These are phyloP conservation scores for Oxytropis ochrocephala DNA, from an alignment of 306 rosid species.

Conservation along the genomic window DNA sequence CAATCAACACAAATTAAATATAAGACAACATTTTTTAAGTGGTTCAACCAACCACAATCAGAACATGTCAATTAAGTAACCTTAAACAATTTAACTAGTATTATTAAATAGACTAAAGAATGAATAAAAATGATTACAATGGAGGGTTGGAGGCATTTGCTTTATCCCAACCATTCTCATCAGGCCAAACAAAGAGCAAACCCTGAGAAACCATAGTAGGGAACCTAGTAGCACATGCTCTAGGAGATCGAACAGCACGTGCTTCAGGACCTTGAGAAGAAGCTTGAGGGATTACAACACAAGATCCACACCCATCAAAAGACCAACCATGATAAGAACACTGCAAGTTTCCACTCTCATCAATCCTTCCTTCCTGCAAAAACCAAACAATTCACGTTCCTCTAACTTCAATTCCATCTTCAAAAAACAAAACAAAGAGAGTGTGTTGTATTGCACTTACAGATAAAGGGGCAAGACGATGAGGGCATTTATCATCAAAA, in stretches of 20 bases:
- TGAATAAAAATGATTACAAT: slow-evolving; percentile 38
- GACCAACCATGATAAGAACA: slow-evolving; percentile 99
- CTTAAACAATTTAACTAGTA: slow-evolving; percentile 1
- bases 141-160: slow-evolving; percentile 77
- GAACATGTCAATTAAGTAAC: no score
- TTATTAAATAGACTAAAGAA: not conserved
- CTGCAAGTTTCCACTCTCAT: slow-evolving; percentile 88
- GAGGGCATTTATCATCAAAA: slow-evolving; percentile 95
- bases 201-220: slow-evolving; percentile 92
- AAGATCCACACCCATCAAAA: slow-evolving; percentile 82
- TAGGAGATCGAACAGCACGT: slow-evolving; percentile 67
- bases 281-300: slow-evolving; percentile 85
- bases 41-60: not conserved
- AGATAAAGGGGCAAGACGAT: slow-evolving; percentile 93
- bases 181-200: slow-evolving; percentile 96
- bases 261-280: slow-evolving; percentile 84
- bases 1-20: not conserved
- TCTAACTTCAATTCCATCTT: slow-evolving; percentile 6
- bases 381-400: not conserved
- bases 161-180: slow-evolving; percentile 93
- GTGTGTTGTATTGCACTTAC: slow-evolving; percentile 41
- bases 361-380: slow-evolving; percentile 88
- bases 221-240: slow-evolving; percentile 77
- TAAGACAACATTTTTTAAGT: not conserved
- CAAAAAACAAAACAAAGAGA: not conserved